Percentiles rank a stretch among this genome's conserved stretches.
phyloP scores from a whole-genome alignment of 2,329 filamentous ascomycete species.

The Aspergillus pseudoviridinutans region DNA sequence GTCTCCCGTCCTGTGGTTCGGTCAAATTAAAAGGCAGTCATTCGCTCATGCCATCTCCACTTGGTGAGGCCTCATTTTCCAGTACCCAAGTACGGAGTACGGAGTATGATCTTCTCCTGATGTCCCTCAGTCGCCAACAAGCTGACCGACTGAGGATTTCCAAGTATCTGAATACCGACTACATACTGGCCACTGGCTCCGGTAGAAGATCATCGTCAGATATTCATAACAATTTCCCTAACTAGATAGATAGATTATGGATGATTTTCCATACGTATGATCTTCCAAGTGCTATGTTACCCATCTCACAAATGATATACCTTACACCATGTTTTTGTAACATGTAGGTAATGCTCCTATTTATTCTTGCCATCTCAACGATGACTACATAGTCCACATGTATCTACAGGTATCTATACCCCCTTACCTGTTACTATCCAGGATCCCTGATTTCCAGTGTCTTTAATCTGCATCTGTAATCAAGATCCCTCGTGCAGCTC shows the following conservation, averaged over 20 bases:
- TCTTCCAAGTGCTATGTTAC: neutral
- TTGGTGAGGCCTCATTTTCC: neutral
- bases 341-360: neutral
- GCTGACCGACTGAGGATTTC: neutral
- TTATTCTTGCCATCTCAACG: neutral
- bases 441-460: too few relatives aligned
- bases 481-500: neutral
- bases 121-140: too few relatives aligned
- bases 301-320: neutral
- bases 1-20: neutral
- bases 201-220: neutral
- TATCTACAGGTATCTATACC: neutral
- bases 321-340: neutral
- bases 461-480: neutral
- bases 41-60: neutral
- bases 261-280: neutral
- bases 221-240: neutral
- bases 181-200: neutral
- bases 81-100: neutral
- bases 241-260: neutral
- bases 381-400: neutral
- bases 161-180: neutral
- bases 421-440: neutral
- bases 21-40: neutral
- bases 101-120: neutral